Evolutionary conservation across 352 stramenopile genomes (phyloP).

Genomic region (Phytophthora chlamydospora): DNA sequence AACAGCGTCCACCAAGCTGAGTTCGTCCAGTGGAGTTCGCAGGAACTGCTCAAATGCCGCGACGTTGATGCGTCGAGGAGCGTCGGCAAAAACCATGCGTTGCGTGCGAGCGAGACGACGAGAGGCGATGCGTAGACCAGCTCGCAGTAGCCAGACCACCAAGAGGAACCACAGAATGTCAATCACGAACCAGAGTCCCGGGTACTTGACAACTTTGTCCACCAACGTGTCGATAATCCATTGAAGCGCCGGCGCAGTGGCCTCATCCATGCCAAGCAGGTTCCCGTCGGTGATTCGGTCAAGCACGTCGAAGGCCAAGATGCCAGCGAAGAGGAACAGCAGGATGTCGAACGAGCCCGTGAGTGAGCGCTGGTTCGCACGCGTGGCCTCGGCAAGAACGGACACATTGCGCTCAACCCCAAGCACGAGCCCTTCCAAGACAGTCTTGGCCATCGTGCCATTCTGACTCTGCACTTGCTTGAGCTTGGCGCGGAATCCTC

Average conservation of each 20-base stretch:
- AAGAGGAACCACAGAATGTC: constrained; percentile 55
- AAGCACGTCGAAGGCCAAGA: constrained; percentile 94
- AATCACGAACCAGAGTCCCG: constrained; percentile 59
- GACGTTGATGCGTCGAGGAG: constrained; percentile 61
- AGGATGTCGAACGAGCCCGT: constrained; percentile 87
- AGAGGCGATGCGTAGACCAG: constrained; percentile 46
- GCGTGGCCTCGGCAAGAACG: constrained; percentile 56
- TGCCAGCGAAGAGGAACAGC: constrained; percentile 91
- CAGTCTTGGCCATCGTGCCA: constrained; percentile 75
- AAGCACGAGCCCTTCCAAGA: constrained; percentile 67
- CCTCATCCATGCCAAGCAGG: constrained; percentile 75
- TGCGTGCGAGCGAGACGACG: constrained; percentile 45
- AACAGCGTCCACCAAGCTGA: neutral
- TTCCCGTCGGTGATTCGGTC: constrained; percentile 95
- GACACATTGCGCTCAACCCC: constrained; percentile 69
- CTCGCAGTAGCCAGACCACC: constrained; percentile 42
- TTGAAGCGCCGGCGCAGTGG: constrained; percentile 43
- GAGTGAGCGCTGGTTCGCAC: constrained; percentile 73
- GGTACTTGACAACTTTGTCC: constrained; percentile 42
- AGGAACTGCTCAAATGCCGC: constrained; percentile 63
- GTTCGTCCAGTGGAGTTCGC: constrained; percentile 20
- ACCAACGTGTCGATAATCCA: constrained; percentile 63
- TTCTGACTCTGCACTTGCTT: constrained; percentile 87
- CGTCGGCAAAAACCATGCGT: constrained; percentile 39
- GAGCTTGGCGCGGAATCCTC: constrained; percentile 90